Evolutionary conservation across 2,329 filamentous ascomycete species (phyloP).

Genomic region (Talaromyces marneffei): DNA sequence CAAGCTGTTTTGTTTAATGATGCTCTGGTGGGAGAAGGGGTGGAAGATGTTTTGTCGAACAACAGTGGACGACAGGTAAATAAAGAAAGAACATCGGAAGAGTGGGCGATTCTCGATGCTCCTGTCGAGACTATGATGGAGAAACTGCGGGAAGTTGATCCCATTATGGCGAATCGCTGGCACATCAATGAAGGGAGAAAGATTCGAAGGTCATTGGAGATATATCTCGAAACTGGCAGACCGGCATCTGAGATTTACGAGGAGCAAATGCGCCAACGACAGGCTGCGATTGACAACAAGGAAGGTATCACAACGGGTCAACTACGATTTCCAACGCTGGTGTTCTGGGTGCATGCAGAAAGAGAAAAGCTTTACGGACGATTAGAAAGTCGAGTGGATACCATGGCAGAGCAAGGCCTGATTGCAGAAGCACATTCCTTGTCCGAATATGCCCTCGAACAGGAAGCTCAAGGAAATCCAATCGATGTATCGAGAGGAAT

Average conservation of each 20-base stretch:
- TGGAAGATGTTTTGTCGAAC: conserved; percentile 18
- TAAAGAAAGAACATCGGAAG: conserved; percentile 23
- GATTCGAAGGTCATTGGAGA: conserved; percentile 82
- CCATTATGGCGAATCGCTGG: conserved; percentile 83
- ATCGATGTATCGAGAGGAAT: conserved; percentile 77
- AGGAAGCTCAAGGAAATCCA: conserved; percentile 43
- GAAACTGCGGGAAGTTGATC: conserved; percentile 74
- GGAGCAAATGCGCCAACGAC: conserved; percentile 54
- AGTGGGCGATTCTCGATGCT: conserved; percentile 66
- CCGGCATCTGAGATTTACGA: conserved; percentile 81
- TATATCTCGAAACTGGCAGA: conserved; percentile 75
- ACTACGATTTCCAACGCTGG: conserved; percentile 54
- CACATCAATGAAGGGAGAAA: conserved; percentile 90
- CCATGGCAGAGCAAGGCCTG: conserved; percentile 67
- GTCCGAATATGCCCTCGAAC: conserved; percentile 42
- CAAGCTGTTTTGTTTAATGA: conserved; percentile 81
- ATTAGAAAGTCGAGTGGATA: conserved; percentile 71
- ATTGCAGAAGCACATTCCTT: conserved; percentile 57
- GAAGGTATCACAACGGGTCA: conserved; percentile 20
- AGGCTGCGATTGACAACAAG: conserved; percentile 21
- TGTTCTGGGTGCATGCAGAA: conserved; percentile 84
- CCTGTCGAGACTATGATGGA: conserved; percentile 66
- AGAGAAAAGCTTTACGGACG: conserved; percentile 61
- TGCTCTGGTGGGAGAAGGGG: conserved; percentile 47
- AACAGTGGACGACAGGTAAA: conserved; percentile 12